These are phyloP conservation scores for Davidsoniella eucalypti DNA, from an alignment of 2,329 filamentous ascomycete genomes.

Conservation along the genomic window DNA sequence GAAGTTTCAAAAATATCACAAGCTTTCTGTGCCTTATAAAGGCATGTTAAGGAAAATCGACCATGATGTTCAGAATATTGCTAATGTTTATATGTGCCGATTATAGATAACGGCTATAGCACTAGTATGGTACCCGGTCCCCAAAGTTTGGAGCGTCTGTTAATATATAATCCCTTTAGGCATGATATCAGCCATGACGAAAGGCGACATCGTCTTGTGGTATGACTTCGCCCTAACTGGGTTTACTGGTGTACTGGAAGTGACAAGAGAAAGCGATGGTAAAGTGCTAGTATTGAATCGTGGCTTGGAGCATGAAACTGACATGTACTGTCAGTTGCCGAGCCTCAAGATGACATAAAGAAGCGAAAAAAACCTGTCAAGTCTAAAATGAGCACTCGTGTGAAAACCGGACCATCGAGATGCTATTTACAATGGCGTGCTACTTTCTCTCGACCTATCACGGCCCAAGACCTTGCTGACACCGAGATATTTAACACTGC, in stretches of 20 bases:
- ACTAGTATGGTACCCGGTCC: too few species aligned
- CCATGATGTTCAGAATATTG: too few species aligned
- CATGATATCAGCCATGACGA: slow-evolving; percentile 6
- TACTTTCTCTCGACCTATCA: slow-evolving; percentile 8
- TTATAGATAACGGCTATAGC: too few species aligned
- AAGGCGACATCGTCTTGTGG: slow-evolving; percentile 11
- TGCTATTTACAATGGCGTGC: slow-evolving; percentile 8
- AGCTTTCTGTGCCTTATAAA: background rate
- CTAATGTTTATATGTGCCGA: too few species aligned
- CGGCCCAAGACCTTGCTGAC: background rate
- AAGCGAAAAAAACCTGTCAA: too few species aligned
- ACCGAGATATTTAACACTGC: background rate
- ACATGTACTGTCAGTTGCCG: too few species aligned
- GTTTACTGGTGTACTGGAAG: too few species aligned
- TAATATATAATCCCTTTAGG: background rate
- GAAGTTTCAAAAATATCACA: slow-evolving; percentile 2
- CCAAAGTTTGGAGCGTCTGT: background rate
- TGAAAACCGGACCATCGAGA: slow-evolving; percentile 2
- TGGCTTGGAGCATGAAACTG: background rate
- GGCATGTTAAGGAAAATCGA: background rate
- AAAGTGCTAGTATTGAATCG: background rate
- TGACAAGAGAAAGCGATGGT: background rate
- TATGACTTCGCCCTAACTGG: background rate
- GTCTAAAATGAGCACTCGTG: background rate
- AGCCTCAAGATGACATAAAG: too few species aligned